These are phyloP conservation scores for Phaeosphaeria sp. DNA, from an alignment of 2,329 filamentous ascomycete genomes.

Conservation along the genomic window DNA sequence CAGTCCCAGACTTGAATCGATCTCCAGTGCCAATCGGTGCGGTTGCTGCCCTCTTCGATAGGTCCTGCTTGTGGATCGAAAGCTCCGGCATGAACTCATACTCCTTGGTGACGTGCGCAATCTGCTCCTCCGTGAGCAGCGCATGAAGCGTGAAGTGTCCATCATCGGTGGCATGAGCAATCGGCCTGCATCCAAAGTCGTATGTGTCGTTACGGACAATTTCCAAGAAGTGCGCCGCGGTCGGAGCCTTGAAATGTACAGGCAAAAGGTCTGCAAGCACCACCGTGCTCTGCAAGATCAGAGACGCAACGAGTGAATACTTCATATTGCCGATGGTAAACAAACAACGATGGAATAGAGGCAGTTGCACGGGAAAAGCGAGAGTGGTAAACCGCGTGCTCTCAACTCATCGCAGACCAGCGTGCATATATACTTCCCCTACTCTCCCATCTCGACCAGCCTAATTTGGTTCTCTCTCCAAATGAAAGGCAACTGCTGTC, in stretches of 20 bases:
- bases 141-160: slow-evolving; percentile 42
- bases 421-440: not conserved
- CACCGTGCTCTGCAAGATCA: slow-evolving; percentile 35
- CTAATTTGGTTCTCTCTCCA: slow-evolving; percentile 7
- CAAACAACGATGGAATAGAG: not conserved
- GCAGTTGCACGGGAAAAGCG: slow-evolving; percentile 2
- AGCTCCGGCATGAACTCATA: slow-evolving; percentile 29
- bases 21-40: slow-evolving; percentile 48
- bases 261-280: slow-evolving; percentile 38
- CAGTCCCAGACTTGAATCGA: slow-evolving; percentile 50
- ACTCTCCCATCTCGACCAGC: slow-evolving; percentile 2
- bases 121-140: slow-evolving; percentile 42
- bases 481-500: slow-evolving; percentile 9
- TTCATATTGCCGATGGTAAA: slow-evolving; percentile 27
- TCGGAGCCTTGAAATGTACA: slow-evolving; percentile 40
- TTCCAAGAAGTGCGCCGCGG: slow-evolving; percentile 36
- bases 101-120: slow-evolving; percentile 37
- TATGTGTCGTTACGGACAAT: slow-evolving; percentile 44
- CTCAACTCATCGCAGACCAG: not conserved
- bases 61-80: slow-evolving; percentile 25
- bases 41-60: slow-evolving; percentile 37
- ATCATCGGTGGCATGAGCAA: slow-evolving; percentile 37
- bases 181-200: slow-evolving; percentile 44
- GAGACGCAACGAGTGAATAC: slow-evolving; percentile 37
- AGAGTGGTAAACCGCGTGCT: not conserved